Percentiles rank a stretch among this genome's conserved stretches.
These are phyloP conservation scores for Hypoxylon sp. DNA, from an alignment of 2,329 filamentous ascomycete species.

Conservation along the genomic window DNA sequence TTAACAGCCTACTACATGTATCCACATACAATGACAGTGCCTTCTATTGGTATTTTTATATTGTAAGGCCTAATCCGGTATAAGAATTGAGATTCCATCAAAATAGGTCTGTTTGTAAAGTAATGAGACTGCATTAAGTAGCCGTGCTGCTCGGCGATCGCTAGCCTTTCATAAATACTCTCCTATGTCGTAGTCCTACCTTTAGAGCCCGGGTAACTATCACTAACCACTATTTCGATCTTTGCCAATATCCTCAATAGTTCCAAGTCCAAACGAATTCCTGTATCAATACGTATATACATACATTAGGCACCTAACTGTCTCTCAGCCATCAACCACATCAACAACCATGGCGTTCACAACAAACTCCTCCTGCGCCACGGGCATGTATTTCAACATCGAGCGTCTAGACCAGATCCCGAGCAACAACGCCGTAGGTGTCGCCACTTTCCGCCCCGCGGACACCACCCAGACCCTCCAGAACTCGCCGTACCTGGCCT, in stretches of 20 bases:
- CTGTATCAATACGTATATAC: background rate
- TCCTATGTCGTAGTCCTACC: background rate
- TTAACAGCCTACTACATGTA: background rate
- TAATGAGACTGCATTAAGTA: background rate
- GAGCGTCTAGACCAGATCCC: constrained; percentile 1
- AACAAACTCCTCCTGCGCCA: constrained; percentile 2
- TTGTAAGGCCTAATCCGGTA: background rate
- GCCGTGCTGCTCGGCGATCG: background rate
- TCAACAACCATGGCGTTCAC: background rate
- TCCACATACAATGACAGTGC: background rate
- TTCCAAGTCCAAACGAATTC: background rate
- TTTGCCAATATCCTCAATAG: background rate
- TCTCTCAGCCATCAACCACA: background rate
- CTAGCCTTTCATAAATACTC: background rate
- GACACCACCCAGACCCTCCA: background rate
- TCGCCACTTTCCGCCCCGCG: background rate
- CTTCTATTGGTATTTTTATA: background rate
- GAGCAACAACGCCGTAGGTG: background rate
- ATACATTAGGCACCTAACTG: background rate
- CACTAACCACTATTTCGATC: background rate
- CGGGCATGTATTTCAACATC: background rate
- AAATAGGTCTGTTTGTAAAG: background rate
- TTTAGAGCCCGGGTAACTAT: background rate
- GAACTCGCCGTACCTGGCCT: constrained; percentile 1
- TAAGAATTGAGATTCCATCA: background rate